Percentiles rank a stretch among this genome's conserved stretches.
phyloP scores from a whole-genome alignment of 73 alveolate genomes.

The Tetrahymena elliotti region DNA sequence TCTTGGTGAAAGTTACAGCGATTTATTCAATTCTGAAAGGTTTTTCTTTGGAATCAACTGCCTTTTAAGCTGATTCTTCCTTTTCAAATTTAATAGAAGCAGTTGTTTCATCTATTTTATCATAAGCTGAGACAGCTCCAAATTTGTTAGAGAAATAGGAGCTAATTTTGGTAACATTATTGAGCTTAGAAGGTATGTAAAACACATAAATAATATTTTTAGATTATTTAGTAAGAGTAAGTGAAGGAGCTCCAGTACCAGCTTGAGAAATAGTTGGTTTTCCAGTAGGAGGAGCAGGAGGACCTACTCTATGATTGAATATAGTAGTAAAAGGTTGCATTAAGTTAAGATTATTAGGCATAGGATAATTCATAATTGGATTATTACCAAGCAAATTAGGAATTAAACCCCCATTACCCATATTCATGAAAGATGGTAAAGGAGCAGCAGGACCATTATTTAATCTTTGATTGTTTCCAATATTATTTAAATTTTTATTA shows the following conservation, averaged over 20 bases:
- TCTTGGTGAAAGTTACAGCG: not conserved
- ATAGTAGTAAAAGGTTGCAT: not conserved
- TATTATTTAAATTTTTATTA: not conserved
- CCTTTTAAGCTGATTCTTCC: not conserved
- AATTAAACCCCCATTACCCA: not conserved
- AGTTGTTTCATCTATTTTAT: not conserved
- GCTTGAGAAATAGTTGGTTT: not conserved
- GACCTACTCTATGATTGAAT: not conserved
- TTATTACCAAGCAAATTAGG: not conserved
- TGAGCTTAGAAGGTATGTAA: not conserved
- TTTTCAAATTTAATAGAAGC: not conserved
- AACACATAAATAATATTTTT: not conserved
- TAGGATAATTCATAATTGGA: not conserved
- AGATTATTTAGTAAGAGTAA: not conserved
- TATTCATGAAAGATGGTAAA: not conserved
- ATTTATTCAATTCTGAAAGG: not conserved
- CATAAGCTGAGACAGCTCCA: not conserved
- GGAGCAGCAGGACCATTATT: not conserved
- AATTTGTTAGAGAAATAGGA: not conserved
- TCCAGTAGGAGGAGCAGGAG: not conserved
- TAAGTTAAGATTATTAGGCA: not conserved
- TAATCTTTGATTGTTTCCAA: not conserved
- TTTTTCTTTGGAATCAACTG: not conserved
- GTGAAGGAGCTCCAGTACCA: not conserved
- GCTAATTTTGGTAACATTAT: not conserved